Conservation (phyloP, 129 eudicot genomes). For the Flaveria ramosissima region DNA sequence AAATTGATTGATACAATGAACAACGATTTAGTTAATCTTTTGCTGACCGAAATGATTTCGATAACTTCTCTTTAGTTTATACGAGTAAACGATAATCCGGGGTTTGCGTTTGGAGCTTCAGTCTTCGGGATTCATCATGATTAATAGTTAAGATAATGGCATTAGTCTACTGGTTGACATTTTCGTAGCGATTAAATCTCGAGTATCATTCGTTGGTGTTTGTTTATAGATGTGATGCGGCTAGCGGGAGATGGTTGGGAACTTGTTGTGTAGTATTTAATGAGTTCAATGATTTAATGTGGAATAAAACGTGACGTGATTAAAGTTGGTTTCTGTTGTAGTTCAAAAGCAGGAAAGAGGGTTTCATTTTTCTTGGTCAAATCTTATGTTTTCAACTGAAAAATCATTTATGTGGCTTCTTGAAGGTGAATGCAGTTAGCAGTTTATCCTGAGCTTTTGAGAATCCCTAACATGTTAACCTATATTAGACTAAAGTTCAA, state of each 20-base stretch:
- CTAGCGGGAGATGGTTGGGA: conserved; percentile 15
- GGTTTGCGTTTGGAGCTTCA: conserved; percentile 18
- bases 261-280: conserved; percentile 13
- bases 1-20: not conserved
- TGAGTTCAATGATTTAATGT: conserved; percentile 11
- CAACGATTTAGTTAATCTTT: conserved; percentile 1
- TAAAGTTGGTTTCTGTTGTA: not conserved
- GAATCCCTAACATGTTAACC: not conserved
- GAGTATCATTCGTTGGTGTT: not conserved
- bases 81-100: conserved; percentile 16
- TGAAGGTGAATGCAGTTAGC: not conserved
- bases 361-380: too few species aligned
- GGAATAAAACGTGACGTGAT: not conserved
- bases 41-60: conserved; percentile 5
- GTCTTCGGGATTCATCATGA: conserved; percentile 17
- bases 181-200: not conserved
- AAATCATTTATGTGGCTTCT: not conserved
- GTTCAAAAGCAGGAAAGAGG: conserved; percentile 2
- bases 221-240: conserved; percentile 22
- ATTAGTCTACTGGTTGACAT: conserved; percentile 5
- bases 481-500: not conserved
- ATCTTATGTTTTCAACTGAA: not conserved
- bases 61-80: conserved; percentile 3
- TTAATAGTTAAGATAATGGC: conserved; percentile 5
- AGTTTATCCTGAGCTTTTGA: not conserved